These are phyloP conservation scores for Pythium aphanidermatum DNA, from an alignment of 352 stramenopile genomes.

Conservation along the genomic window DNA sequence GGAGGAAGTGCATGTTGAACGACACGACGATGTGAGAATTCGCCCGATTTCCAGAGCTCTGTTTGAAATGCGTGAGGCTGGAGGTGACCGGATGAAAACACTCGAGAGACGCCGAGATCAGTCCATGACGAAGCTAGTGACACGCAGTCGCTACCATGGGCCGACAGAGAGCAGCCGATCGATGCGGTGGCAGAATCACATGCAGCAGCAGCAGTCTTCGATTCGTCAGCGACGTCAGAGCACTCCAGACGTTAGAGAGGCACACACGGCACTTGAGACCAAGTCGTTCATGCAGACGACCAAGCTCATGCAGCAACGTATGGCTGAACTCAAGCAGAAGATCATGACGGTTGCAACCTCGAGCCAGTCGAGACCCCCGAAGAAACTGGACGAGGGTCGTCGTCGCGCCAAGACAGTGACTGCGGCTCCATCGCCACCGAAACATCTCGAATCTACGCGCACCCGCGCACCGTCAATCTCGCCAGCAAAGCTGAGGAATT, in stretches of 20 bases:
- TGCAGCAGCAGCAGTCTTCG: conserved; percentile 43
- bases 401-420: too few relatives aligned
- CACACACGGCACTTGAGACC: conserved; percentile 26
- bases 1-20: conserved; percentile 25
- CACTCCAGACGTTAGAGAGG: conserved; percentile 4
- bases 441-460: not conserved
- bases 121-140: conserved; percentile 40
- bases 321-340: conserved; percentile 8
- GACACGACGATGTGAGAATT: conserved; percentile 52
- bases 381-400: not conserved
- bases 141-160: conserved; percentile 71
- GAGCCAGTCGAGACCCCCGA: not conserved
- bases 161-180: conserved; percentile 71
- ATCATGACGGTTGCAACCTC: not conserved
- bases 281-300: conserved; percentile 64
- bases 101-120: conserved; percentile 52
- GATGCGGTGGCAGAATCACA: conserved; percentile 68
- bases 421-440: not conserved
- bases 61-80: conserved; percentile 64
- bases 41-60: conserved; percentile 68
- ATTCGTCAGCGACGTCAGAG: conserved; percentile 19
- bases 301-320: conserved; percentile 27
- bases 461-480: too few relatives aligned
- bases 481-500: too few relatives aligned
- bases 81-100: conserved; percentile 47